Evolutionary conservation across 352 stramenopile genomes (phyloP), one percentile per base, ranked within the genome.

Genomic region (Globisporangium camurandrum): DNA sequence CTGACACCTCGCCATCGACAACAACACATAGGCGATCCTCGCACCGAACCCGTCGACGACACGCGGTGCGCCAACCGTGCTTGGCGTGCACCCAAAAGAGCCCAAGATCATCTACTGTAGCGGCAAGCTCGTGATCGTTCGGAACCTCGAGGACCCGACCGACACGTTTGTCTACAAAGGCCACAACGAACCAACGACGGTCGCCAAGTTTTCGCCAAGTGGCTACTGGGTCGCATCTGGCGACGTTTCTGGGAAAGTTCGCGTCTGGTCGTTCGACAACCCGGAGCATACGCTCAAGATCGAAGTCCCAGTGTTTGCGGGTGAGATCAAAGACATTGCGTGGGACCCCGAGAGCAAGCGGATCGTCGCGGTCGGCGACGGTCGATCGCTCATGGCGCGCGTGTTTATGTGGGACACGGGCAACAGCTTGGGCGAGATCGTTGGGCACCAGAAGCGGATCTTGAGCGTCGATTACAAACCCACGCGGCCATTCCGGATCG

Each of bases 341-440:
- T 98, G 96, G 96, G 96, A 98, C 62, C 72, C 75, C 1, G 96
- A 99, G 57, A 97, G 85, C 62, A 98, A 98, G 62, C 84, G 91
- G 19, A 93, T 98, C 49, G 81, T 95, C 20, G 86, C 81, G 8
- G 85, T 95, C 20, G 88, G 88, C 36, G 84, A 96, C 43, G 86
- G 86, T 4, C 76, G 88, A 42, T 62, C 72, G 14, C 44, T 90
- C 24, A 84, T 88, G 70, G 75, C 77, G 22, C 79, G 79, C 31
- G 79, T 93, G 48, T 97, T 99, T 67, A 95, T 96, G 74, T 99
- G 95, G 93, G 96, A 99, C 67, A 98, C 93, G 2, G 96, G 95
- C 47, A 98, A 97, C 61, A 96, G 67, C 45, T 78, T 97, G 27
- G 95, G 96, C 30, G 88, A 98, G 61, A 92, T 98, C 57, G 78